phyloP scores from a whole-genome alignment of 176 grass and related monocot genomes.

The Tillandsia leiboldiana region DNA sequence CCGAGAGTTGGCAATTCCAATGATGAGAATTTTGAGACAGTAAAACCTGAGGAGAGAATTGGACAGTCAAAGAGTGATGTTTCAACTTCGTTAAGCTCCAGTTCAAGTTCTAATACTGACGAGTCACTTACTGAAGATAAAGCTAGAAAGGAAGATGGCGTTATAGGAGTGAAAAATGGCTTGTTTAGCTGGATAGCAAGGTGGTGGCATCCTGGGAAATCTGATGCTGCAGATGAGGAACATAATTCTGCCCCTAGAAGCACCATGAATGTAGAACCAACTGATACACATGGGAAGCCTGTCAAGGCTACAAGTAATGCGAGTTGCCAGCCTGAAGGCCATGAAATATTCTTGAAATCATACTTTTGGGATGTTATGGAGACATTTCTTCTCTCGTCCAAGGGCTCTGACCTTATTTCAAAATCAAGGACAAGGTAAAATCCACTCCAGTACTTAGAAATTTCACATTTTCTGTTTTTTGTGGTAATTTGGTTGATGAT shows the following conservation, averaged over 20 bases:
- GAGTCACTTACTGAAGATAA: constrained; percentile 20
- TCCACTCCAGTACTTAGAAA: not conserved
- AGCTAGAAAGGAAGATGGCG: constrained; percentile 24
- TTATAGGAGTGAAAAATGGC: constrained; percentile 16
- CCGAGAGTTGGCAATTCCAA: constrained; percentile 7
- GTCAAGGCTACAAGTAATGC: constrained; percentile 28
- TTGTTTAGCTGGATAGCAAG: constrained; percentile 35
- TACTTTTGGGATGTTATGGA: constrained; percentile 49
- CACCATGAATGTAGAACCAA: constrained; percentile 15
- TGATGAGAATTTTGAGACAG: constrained; percentile 27
- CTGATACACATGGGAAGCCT: constrained; percentile 19
- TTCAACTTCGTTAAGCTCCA: not conserved
- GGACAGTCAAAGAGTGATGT: constrained; percentile 2
- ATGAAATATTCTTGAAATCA: constrained; percentile 49
- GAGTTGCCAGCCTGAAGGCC: constrained; percentile 20
- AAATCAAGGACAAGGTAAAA: constrained; percentile 61
- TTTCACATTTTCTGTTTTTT: constrained; percentile 19
- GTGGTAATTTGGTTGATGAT: constrained; percentile 7
- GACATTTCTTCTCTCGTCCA: constrained; percentile 38
- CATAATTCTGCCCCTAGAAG: constrained; percentile 14
- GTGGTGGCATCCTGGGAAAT: constrained; percentile 37
- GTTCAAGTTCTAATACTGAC: not conserved
- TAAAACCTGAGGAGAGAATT: constrained; percentile 10
- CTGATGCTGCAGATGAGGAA: constrained; percentile 23
- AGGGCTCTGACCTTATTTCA: constrained; percentile 44